A percentile compares a stretch with the other conserved stretches of the same genome.
Evolutionary conservation across 2,329 filamentous ascomycete genomes (phyloP).

Genomic region (Neonectria faginata): DNA sequence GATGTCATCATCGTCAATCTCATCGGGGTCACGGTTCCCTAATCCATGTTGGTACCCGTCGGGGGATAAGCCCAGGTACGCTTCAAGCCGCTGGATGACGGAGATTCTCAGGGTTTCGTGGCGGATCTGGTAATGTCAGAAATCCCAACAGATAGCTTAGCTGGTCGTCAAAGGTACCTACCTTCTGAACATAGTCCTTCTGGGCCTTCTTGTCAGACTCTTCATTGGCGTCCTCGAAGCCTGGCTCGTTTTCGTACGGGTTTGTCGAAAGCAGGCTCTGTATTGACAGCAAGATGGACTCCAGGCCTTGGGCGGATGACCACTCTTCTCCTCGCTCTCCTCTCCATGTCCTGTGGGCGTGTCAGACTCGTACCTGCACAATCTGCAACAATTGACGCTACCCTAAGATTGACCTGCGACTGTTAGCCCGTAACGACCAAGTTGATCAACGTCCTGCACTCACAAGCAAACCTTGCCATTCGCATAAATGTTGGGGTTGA

Average conservation of each 20-base stretch:
- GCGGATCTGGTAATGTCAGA: conserved; percentile 71
- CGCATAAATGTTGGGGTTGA: conserved; percentile 97
- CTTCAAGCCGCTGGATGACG: conserved; percentile 86
- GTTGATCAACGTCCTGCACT: conserved; percentile 52
- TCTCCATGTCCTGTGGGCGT: conserved; percentile 83
- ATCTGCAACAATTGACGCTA: conserved; percentile 54
- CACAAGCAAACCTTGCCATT: conserved; percentile 92
- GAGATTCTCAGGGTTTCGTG: conserved; percentile 91
- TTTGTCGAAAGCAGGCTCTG: conserved; percentile 95
- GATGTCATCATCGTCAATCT: conserved; percentile 61
- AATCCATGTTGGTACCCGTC: conserved; percentile 55
- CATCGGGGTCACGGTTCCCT: conserved; percentile 53
- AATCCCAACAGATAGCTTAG: neutral
- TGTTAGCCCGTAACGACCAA: conserved; percentile 30
- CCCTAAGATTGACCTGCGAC: conserved; percentile 85
- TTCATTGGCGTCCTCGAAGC: conserved; percentile 82
- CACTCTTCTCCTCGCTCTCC: conserved; percentile 92
- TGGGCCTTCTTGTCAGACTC: conserved; percentile 78
- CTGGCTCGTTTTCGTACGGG: conserved; percentile 96
- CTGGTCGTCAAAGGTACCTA: conserved; percentile 47
- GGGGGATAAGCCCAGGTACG: conserved; percentile 74
- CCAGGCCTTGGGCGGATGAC: conserved; percentile 94
- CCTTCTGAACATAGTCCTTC: conserved; percentile 82
- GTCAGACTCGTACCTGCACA: conserved; percentile 29
- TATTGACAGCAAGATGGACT: conserved; percentile 94